A percentile compares a stretch with the other conserved stretches of the same genome.
These are phyloP conservation scores for Stenogyne calaminthoides DNA, from an alignment of 305 asterid genomes.

Conservation along the genomic window DNA sequence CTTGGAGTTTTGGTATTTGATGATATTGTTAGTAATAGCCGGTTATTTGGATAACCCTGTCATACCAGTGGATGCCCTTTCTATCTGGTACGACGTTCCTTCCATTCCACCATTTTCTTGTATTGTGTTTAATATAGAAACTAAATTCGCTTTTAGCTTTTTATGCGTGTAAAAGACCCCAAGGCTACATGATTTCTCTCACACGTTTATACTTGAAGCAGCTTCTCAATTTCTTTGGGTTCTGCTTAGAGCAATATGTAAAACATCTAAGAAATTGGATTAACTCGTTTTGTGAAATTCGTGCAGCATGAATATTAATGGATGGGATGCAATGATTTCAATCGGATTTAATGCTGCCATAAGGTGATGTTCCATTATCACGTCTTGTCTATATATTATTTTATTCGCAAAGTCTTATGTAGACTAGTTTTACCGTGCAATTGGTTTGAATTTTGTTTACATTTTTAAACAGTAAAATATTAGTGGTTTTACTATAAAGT, in stretches of 20 bases:
- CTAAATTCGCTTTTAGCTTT: background rate
- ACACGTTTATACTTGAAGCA: background rate
- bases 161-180: background rate
- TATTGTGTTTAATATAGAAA: background rate
- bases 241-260: background rate
- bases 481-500: too few species aligned
- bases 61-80: conserved; percentile 74
- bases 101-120: background rate
- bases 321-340: conserved; percentile 84
- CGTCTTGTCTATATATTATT: background rate
- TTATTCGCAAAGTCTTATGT: too few species aligned
- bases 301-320: conserved; percentile 73
- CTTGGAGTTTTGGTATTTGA: conserved; percentile 88
- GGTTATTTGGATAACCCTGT: conserved; percentile 77
- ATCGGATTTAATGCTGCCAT: conserved; percentile 85
- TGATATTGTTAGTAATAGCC: conserved; percentile 61
- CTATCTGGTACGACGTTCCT: conserved; percentile 56
- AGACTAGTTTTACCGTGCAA: too few species aligned
- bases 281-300: conserved; percentile 1
- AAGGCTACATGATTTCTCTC: background rate
- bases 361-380: conserved; percentile 45
- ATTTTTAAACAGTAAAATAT: too few species aligned
- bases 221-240: background rate
- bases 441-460: too few species aligned
- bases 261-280: background rate